Evolutionary conservation across 75 land plant species (phyloP).

Genomic region (Cryptomeria japonica): DNA sequence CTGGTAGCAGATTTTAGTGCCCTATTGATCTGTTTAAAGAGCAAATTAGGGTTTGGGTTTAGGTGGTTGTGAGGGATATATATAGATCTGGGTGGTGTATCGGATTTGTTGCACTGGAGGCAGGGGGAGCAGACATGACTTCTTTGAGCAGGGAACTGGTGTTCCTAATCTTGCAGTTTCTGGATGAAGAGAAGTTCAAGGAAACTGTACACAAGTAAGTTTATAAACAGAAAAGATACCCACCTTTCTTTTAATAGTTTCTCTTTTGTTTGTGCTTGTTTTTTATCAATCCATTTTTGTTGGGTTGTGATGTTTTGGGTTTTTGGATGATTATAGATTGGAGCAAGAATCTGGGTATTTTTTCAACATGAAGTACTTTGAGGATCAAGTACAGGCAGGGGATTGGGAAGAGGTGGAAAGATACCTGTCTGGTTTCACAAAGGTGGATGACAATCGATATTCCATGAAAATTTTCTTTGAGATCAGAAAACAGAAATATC

Average conservation of each 20-base stretch:
- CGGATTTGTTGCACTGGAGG: neutral
- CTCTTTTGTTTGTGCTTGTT: neutral
- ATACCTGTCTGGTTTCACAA: constrained; percentile 87
- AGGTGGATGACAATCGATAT: constrained; percentile 92
- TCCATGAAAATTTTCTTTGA: constrained; percentile 99
- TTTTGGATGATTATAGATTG: constrained; percentile 40
- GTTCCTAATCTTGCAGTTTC: constrained; percentile 83
- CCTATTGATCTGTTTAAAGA: neutral
- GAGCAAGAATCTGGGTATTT: constrained; percentile 93
- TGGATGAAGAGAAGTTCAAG: constrained; percentile 87
- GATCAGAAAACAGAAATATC: constrained; percentile 92
- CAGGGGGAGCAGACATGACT: constrained; percentile 36
- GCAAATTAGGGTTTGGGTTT: neutral
- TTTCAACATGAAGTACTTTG: constrained; percentile 94
- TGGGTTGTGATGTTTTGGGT: constrained; percentile 4
- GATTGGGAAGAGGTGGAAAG: constrained; percentile 95
- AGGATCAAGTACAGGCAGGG: constrained; percentile 76
- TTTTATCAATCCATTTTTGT: neutral
- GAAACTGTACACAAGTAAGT: constrained; percentile 82
- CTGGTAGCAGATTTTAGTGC: neutral
- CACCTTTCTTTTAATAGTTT: neutral
- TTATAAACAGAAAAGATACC: neutral
- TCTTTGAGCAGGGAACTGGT: constrained; percentile 88
- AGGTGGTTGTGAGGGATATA: neutral
- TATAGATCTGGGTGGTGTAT: neutral